phyloP scores from a whole-genome alignment of 2,329 filamentous ascomycete genomes.

The Dothistroma pini region DNA sequence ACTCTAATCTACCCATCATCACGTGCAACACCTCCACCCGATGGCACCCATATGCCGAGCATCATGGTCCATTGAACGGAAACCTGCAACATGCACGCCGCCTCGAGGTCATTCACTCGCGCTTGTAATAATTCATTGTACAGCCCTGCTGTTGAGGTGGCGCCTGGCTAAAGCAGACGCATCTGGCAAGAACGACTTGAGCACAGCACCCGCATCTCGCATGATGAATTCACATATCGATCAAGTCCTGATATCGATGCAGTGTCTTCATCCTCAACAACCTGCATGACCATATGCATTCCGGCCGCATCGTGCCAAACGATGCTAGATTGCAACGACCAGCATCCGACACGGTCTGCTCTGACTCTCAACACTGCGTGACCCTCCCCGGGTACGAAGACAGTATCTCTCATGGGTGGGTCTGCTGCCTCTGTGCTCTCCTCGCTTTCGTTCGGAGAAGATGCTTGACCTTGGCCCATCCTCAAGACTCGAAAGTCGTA shows the following conservation, averaged over 20 bases:
- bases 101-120: too few relatives aligned
- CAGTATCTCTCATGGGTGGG: constrained; percentile 31
- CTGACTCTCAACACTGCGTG: constrained; percentile 35
- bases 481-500: constrained; percentile 23
- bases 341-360: constrained; percentile 36
- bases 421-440: background rate
- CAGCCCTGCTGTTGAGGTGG: too few relatives aligned
- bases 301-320: constrained; percentile 29
- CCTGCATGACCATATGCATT: constrained; percentile 16
- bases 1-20: background rate
- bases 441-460: background rate
- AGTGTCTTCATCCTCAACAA: background rate
- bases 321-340: constrained; percentile 39
- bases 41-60: background rate
- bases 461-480: constrained; percentile 6
- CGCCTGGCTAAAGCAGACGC: too few relatives aligned
- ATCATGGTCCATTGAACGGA: background rate
- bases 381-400: constrained; percentile 33
- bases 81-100: too few relatives aligned
- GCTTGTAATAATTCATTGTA: too few relatives aligned
- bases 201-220: too few relatives aligned
- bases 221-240: background rate
- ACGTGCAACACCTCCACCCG: background rate
- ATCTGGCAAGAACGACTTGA: too few relatives aligned
- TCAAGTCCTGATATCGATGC: background rate